phyloP scores from a whole-genome alignment of 352 stramenopile genomes.

The Globisporangium solare region DNA sequence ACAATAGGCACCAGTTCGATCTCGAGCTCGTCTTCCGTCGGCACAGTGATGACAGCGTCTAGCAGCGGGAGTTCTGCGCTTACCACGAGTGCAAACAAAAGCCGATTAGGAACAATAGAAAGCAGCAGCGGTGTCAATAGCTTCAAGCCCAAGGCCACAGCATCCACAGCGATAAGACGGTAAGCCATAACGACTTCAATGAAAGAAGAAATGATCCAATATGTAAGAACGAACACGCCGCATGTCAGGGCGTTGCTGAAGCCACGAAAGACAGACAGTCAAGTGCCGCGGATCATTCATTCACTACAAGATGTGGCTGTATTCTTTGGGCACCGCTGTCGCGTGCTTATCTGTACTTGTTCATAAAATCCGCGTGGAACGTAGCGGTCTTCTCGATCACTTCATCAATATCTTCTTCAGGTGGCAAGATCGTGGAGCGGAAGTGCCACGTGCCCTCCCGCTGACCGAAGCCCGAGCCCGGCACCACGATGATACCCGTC shows the following conservation, averaged over 20 bases:
- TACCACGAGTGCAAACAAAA: constrained; percentile 29
- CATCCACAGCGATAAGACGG: constrained; percentile 22
- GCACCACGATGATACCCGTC: constrained; percentile 98
- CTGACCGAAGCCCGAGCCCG: constrained; percentile 97
- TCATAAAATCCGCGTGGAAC: constrained; percentile 96
- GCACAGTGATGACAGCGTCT: not conserved
- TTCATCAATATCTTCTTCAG: constrained; percentile 93
- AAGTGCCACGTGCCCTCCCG: constrained; percentile 96
- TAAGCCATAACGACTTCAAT: constrained; percentile 5
- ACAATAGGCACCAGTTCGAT: constrained; percentile 8
- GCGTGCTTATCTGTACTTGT: constrained; percentile 82
- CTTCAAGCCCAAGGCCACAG: constrained; percentile 30
- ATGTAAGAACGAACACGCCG: no score
- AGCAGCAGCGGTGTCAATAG: constrained; percentile 15
- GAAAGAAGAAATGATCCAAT: not conserved
- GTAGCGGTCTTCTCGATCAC: constrained; percentile 93
- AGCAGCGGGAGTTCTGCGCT: constrained; percentile 17
- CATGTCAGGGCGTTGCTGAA: no score
- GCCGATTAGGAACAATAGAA: constrained; percentile 31
- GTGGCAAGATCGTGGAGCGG: constrained; percentile 98
- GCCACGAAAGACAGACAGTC: not conserved
- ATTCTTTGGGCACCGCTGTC: not conserved
- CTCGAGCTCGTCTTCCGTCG: not conserved
- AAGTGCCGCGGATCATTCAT: not conserved
- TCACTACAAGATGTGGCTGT: constrained; percentile 8